Conservation (phyloP, 2,329 filamentous ascomycete genomes). For the Penicillium expansum region DNA sequence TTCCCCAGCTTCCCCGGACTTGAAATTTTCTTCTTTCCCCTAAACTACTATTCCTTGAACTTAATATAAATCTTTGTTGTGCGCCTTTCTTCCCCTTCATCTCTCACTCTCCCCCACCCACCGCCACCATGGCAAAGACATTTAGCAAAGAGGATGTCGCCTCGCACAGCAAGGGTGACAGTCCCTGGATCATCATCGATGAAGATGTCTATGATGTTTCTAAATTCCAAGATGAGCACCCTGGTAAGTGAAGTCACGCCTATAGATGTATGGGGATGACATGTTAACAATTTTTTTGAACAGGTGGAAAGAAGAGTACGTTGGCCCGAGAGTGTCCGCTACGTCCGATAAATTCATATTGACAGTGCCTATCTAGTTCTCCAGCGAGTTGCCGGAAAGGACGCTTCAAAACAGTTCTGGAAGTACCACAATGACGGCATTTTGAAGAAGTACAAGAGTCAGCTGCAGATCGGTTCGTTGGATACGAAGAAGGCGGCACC, state of each 20-base stretch:
- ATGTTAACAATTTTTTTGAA: slow-evolving; percentile 1
- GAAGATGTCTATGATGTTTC: slow-evolving; percentile 95
- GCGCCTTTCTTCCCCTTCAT: background rate
- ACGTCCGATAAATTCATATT: slow-evolving; percentile 12
- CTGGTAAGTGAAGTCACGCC: slow-evolving; percentile 41
- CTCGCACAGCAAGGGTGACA: slow-evolving; percentile 82
- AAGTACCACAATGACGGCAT: slow-evolving; percentile 62
- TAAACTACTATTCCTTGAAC: slow-evolving; percentile 7
- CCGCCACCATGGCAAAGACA: slow-evolving; percentile 72
- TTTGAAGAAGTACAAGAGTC: slow-evolving; percentile 60
- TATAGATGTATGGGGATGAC: background rate
- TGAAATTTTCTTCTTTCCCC: slow-evolving; percentile 10
- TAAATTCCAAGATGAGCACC: slow-evolving; percentile 81
- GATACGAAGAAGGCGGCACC: slow-evolving; percentile 70
- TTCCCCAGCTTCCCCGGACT: slow-evolving; percentile 26
- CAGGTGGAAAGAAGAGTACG: slow-evolving; percentile 70
- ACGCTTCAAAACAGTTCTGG: slow-evolving; percentile 68
- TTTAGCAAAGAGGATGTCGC: slow-evolving; percentile 84
- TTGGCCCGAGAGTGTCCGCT: slow-evolving; percentile 7
- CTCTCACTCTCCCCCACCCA: background rate
- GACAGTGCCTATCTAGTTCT: slow-evolving; percentile 49
- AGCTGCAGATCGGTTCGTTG: slow-evolving; percentile 68
- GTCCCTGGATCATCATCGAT: slow-evolving; percentile 86
- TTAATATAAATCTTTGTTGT: background rate
- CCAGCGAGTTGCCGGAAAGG: slow-evolving; percentile 63